A percentile compares a stretch with the other conserved stretches of the same genome.
phyloP scores from a whole-genome alignment of 805 yeast species.

The Hanseniaspora vineae region DNA sequence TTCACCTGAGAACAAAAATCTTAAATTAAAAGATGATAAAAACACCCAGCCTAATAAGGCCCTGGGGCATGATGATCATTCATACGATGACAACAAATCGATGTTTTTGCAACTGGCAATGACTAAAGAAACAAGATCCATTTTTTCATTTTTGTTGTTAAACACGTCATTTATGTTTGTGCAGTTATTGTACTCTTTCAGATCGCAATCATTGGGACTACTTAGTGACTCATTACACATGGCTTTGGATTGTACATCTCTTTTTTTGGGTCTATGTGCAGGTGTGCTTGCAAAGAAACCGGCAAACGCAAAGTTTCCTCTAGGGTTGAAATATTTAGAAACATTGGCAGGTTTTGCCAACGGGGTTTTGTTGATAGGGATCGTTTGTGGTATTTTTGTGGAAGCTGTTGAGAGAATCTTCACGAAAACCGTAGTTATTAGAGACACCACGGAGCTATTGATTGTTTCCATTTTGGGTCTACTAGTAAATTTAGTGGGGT shows the following conservation, averaged over 20 bases:
- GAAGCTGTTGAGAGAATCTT: slow-evolving; percentile 77
- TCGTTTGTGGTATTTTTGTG: slow-evolving; percentile 74
- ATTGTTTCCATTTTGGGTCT: slow-evolving; percentile 79
- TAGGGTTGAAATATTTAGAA: slow-evolving; percentile 75
- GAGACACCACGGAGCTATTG: slow-evolving; percentile 70
- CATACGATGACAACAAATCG: slow-evolving; percentile 3
- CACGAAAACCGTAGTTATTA: slow-evolving; percentile 58
- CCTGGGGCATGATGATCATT: background rate
- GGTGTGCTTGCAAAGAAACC: slow-evolving; percentile 50
- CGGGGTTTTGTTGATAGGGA: slow-evolving; percentile 78
- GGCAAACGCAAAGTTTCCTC: slow-evolving; percentile 64
- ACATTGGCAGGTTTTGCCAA: slow-evolving; percentile 92
- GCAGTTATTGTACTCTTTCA: slow-evolving; percentile 80
- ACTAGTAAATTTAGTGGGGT: slow-evolving; percentile 80
- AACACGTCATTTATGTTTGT: slow-evolving; percentile 91
- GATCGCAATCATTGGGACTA: slow-evolving; percentile 84
- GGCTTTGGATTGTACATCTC: slow-evolving; percentile 89
- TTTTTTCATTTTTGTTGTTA: slow-evolving; percentile 72
- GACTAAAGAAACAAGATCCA: slow-evolving; percentile 69
- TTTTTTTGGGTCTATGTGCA: slow-evolving; percentile 82
- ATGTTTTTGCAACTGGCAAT: slow-evolving; percentile 25
- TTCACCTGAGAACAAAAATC: too few species aligned
- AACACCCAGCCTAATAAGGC: too few species aligned
- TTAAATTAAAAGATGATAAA: too few species aligned
- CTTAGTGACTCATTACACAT: slow-evolving; percentile 90